Percentiles rank a stretch among this genome's conserved stretches.
Conservation (phyloP, 2,329 filamentous ascomycete genomes). For the Chrysosporium queenslandicum region DNA sequence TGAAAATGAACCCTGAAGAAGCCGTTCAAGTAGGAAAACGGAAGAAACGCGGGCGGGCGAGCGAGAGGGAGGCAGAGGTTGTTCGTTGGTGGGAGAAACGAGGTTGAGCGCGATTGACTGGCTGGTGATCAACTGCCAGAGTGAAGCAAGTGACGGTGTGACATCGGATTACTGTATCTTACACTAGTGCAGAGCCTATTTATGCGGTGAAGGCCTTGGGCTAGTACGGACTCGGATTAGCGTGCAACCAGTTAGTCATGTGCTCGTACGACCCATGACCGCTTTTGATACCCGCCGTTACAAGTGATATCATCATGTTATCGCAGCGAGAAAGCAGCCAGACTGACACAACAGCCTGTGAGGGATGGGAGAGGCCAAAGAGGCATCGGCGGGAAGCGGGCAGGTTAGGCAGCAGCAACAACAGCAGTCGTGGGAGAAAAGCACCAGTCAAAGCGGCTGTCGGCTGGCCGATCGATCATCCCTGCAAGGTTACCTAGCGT, state of each 20-base stretch:
- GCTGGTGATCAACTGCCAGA: conserved; percentile 7
- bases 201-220: not conserved
- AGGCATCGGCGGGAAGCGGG: not conserved
- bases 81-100: not conserved
- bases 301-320: conserved; percentile 11
- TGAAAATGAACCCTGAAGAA: too few relatives aligned
- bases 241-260: not conserved
- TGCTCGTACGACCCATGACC: conserved; percentile 6
- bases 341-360: not conserved
- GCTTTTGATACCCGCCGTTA: conserved; percentile 6
- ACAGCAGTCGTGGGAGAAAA: not conserved
- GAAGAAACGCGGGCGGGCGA: not conserved
- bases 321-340: not conserved
- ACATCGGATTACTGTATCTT: conserved; percentile 1
- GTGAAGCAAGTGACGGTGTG: conserved; percentile 9
- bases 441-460: too few relatives aligned
- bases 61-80: not conserved
- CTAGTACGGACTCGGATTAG: not conserved
- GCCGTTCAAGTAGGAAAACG: too few relatives aligned
- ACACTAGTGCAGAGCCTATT: not conserved
- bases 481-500: not conserved
- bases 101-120: conserved; percentile 3
- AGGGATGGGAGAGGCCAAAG: too few relatives aligned
- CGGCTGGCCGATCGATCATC: not conserved
- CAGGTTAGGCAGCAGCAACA: not conserved